Evolutionary conservation across 768 basidiomycete genomes (phyloP), one percentile per base, ranked within the genome.

Genomic region (Russula virescens): DNA sequence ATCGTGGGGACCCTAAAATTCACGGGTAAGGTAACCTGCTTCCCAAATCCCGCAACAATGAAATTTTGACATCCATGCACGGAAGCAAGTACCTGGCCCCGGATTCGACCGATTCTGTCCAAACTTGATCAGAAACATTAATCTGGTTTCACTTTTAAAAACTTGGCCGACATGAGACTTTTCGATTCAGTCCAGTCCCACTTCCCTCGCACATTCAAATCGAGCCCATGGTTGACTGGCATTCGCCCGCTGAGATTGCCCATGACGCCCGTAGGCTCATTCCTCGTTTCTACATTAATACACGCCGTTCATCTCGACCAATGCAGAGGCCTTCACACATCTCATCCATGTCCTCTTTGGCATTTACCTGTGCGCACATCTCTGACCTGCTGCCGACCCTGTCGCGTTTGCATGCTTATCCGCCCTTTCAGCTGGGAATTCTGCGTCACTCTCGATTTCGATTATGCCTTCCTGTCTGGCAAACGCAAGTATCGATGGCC

Each of bases 401-500:
- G 13, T 52, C 45, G 13, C 28, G 45, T 42, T 45, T 35, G 21
- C 34, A 26, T 53, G 59, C 34, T 61, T 16, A 54, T 18, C n/a
- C 14, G 10, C 47, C 50, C 31, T 43, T 31, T 21, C 53, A 79
- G 78, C 31, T 80, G 79, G 79, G 79, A 81, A 69, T 71, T 79
- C 49, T 52, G 73, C 46, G 74, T 75, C 48, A 78, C 79, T 13
- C 68, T 78, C 19, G 65, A 72, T 58, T 81, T 81, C 57, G 80
- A 81, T 63, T 76, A 72, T 73, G 71, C 71, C 4, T 72, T 78
- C 42, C 63, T 81, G 58, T 69, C 69, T 10, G 75, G 80, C 25
- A 79, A 72, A 69, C 73, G 71, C 46, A 73, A 71, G 64, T 81
- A 79, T 67, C 72, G 78, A 47, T 80, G 80, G 80, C 80, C 80